These are phyloP conservation scores for Sclerotinia borealis DNA, from an alignment of 2,329 filamentous ascomycete genomes.

Conservation along the genomic window DNA sequence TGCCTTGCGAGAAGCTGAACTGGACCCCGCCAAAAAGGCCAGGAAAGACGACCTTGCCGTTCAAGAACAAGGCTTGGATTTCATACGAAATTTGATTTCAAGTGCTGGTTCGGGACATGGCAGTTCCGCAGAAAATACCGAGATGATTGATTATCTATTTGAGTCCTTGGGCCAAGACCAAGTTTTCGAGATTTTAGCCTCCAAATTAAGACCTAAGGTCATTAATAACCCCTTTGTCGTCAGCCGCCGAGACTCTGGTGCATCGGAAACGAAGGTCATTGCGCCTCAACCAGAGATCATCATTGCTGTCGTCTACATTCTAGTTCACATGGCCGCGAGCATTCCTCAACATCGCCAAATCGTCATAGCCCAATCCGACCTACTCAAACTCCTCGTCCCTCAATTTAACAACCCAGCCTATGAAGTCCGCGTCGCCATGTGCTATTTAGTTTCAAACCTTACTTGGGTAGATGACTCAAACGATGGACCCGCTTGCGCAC, in stretches of 20 bases:
- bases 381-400: slow-evolving; percentile 66
- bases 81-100: slow-evolving; percentile 84
- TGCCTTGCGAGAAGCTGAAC: slow-evolving; percentile 57
- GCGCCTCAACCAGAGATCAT: slow-evolving; percentile 65
- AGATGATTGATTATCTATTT: slow-evolving; percentile 84
- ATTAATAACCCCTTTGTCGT: slow-evolving; percentile 42
- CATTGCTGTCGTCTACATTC: slow-evolving; percentile 69
- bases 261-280: slow-evolving; percentile 43
- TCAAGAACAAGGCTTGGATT: slow-evolving; percentile 84
- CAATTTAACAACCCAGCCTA: slow-evolving; percentile 69
- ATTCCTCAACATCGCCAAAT: slow-evolving; percentile 70
- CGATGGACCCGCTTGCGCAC: slow-evolving; percentile 58
- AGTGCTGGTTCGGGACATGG: slow-evolving; percentile 42
- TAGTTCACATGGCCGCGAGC: slow-evolving; percentile 85
- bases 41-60: slow-evolving; percentile 75
- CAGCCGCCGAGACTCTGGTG: slow-evolving; percentile 38
- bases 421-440: slow-evolving; percentile 70
- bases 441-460: slow-evolving; percentile 81
- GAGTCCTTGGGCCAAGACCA: slow-evolving; percentile 67
- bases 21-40: slow-evolving; percentile 60
- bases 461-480: slow-evolving; percentile 71
- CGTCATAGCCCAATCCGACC: slow-evolving; percentile 67
- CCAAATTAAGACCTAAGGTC: slow-evolving; percentile 63
- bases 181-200: slow-evolving; percentile 73
- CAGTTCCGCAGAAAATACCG: slow-evolving; percentile 45